Evolutionary conservation across 78 protist genomes (phyloP).

Genomic region (Dictyostelium capitatum): DNA sequence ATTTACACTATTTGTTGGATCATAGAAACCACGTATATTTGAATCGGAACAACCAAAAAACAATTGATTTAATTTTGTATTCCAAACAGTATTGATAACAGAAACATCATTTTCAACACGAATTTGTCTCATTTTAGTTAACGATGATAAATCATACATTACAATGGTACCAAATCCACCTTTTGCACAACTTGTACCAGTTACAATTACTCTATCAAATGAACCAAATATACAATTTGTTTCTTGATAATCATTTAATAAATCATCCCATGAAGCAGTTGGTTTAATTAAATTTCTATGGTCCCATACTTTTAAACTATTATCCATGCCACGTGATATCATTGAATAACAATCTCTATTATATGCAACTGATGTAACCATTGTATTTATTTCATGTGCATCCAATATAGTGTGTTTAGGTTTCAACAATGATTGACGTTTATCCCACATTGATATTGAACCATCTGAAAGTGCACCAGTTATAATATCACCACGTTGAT

Average conservation of each 20-base stretch:
- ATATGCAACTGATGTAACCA: conserved; percentile 44
- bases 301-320: conserved; percentile 87
- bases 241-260: conserved; percentile 40
- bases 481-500: conserved; percentile 60
- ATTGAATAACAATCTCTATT: conserved; percentile 47
- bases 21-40: conserved; percentile 50
- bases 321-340: conserved; percentile 75
- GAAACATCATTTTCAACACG: conserved; percentile 30
- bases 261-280: conserved; percentile 14
- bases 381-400: conserved; percentile 67
- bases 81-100: conserved; percentile 73
- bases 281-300: conserved; percentile 47
- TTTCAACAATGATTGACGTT: not conserved
- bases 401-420: conserved; percentile 13
- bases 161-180: conserved; percentile 52
- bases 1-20: conserved; percentile 31
- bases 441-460: conserved; percentile 32
- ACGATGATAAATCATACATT: conserved; percentile 33
- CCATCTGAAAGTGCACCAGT: conserved; percentile 76
- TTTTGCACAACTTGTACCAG: conserved; percentile 78
- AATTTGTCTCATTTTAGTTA: conserved; percentile 76
- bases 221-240: conserved; percentile 69
- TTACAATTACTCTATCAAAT: conserved; percentile 65
- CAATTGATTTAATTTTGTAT: conserved; percentile 86
- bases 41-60: conserved; percentile 85